These are phyloP conservation scores for Pezicula rhizophila DNA, from an alignment of 2,329 filamentous ascomycete species.

Conservation along the genomic window DNA sequence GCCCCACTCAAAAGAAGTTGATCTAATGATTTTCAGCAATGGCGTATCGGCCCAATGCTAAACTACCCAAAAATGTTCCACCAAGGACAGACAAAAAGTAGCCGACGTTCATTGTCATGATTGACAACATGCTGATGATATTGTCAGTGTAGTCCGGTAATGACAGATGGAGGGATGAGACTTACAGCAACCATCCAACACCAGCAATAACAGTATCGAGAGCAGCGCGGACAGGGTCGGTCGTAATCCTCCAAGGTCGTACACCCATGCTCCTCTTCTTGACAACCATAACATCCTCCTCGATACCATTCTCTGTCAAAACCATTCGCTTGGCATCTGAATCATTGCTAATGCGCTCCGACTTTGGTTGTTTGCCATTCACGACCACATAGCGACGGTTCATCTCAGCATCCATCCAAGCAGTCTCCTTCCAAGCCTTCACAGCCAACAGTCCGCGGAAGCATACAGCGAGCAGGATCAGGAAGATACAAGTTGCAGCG, in stretches of 20 bases:
- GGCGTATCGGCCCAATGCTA: conserved; percentile 36
- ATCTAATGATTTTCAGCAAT: conserved; percentile 14
- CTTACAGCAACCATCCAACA: conserved; percentile 81
- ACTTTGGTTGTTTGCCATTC: conserved; percentile 44
- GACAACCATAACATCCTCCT: conserved; percentile 75
- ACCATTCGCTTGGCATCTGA: conserved; percentile 56
- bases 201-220: conserved; percentile 69
- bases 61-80: conserved; percentile 78
- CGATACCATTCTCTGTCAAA: conserved; percentile 69
- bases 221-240: conserved; percentile 67
- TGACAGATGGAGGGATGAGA: conserved; percentile 20
- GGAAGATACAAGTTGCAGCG: conserved; percentile 86
- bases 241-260: conserved; percentile 74
- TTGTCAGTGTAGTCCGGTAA: conserved; percentile 9
- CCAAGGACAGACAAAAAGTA: conserved; percentile 78
- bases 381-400: conserved; percentile 73
- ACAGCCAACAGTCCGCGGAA: conserved; percentile 67
- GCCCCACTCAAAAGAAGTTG: neutral
- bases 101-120: conserved; percentile 85
- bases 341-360: conserved; percentile 31
- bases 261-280: conserved; percentile 45
- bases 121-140: conserved; percentile 70
- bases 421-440: conserved; percentile 55
- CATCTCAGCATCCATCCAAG: conserved; percentile 66
- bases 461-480: conserved; percentile 67